Evolutionary conservation across 371 early-diverging fungal genomes (phyloP).

Genomic region (Mucor indicus): DNA sequence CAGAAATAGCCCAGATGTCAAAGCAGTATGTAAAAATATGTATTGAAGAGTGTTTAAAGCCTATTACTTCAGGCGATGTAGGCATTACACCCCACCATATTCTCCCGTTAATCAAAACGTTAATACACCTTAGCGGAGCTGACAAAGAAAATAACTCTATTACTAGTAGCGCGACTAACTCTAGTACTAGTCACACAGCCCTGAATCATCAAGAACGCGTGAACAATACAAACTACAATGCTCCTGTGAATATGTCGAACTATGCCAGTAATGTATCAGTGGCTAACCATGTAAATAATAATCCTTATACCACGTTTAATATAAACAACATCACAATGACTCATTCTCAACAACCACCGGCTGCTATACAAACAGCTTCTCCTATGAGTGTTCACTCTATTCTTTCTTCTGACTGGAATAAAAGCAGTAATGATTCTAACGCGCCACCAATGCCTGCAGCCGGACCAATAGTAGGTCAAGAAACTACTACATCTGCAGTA

Average conservation of each 20-base stretch:
- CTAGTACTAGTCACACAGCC: neutral
- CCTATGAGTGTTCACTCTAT: conserved; percentile 32
- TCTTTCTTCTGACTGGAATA: conserved; percentile 17
- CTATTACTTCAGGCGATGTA: conserved; percentile 11
- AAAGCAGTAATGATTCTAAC: neutral
- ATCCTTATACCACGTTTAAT: no score
- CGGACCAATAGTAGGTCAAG: neutral
- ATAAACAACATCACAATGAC: no score
- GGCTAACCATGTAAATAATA: no score
- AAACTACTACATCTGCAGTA: conserved; percentile 5
- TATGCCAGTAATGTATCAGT: no score
- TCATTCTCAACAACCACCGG: neutral
- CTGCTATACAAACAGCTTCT: conserved; percentile 4
- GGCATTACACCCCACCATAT: conserved; percentile 8
- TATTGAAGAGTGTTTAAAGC: conserved; percentile 25
- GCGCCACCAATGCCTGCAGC: neutral
- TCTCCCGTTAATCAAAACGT: conserved; percentile 9
- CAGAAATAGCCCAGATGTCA: conserved; percentile 16
- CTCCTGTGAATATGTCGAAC: no score
- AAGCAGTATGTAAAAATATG: conserved; percentile 15
- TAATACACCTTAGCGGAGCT: conserved; percentile 18
- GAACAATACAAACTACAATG: no score
- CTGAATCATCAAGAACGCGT: no score
- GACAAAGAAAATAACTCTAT: conserved; percentile 7
- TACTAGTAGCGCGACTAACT: neutral